Base-by-base conservation (phyloP, 2,329 filamentous ascomycete species). In the Escovopsis sp. region DNA sequence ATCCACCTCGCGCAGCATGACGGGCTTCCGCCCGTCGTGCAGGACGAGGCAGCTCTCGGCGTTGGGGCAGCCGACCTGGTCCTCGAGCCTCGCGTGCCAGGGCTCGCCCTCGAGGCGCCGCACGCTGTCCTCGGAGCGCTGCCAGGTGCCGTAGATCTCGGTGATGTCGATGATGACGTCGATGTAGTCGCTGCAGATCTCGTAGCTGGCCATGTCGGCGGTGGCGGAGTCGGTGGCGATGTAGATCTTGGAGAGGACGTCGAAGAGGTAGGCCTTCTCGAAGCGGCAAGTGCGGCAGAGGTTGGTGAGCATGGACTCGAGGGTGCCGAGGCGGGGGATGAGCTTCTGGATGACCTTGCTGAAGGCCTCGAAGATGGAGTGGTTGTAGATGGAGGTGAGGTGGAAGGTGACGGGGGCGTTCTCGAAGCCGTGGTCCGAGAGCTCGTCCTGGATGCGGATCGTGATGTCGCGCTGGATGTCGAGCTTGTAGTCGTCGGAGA, bases 321-420 rank as follows among this genome's bases (percentile, higher is more conserved):
- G 74, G 18, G 87, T 92, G 5, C 86, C 84, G 7, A 98, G 72
- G 42, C 93, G 83, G 1, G 90, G 88, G 35, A 98, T 88, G 21
- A 98, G 72, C 57, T 94, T 94, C 58, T 98, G 90, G 43, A 98
- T 94, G 43, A 98, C 88, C 58, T 94, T 94, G 63, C 80, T 88
- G 55, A 98, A 94, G 34, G 90, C 90, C 59, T 98, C 90, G 54
- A 96, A 98, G 51, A 94, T 94, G 49, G 82, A 92, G 60, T 94
- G 88, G 56, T 98, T 90, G 66, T 96, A 98, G 55, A 98, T 98
- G 52, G 82, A 92, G 12, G 90, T 98, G 38, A 94, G 76, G 55
- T 98, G 88, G 60, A 94, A 98, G 39, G 81, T 87, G 43, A 98
- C 83, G 1, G 85, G 84, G 1, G 86, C 84, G 51, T 94, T 93